Conservation (phyloP, 495 filamentous ascomycete species). For the Talaromyces liani region DNA sequence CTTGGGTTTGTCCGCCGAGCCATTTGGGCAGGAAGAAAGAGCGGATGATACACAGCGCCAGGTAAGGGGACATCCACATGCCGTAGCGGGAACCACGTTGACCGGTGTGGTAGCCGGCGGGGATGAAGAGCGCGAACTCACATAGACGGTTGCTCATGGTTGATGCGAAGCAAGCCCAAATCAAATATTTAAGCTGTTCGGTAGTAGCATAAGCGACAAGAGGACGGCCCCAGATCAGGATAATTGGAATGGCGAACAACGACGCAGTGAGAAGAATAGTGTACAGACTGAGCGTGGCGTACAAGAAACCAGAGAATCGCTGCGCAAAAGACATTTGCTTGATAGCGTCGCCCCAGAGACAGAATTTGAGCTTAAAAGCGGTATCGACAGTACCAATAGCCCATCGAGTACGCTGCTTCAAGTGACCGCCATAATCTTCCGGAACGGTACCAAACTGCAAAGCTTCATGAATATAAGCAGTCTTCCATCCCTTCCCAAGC, state of each 20-base stretch:
- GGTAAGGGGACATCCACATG: slow-evolving; percentile 41
- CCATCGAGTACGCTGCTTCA: slow-evolving; percentile 48
- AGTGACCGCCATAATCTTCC: slow-evolving; percentile 35
- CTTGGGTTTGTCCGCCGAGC: slow-evolving; percentile 29
- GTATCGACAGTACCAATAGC: slow-evolving; percentile 38
- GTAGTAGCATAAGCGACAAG: slow-evolving; percentile 36
- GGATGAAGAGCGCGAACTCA: slow-evolving; percentile 35
- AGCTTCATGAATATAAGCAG: slow-evolving; percentile 41
- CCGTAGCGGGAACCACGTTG: slow-evolving; percentile 33
- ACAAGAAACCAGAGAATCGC: slow-evolving; percentile 38
- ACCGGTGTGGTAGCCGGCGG: slow-evolving; percentile 36
- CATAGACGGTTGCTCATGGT: slow-evolving; percentile 32
- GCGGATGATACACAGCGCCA: slow-evolving; percentile 33
- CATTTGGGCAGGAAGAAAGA: slow-evolving; percentile 38
- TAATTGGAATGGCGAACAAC: slow-evolving; percentile 38
- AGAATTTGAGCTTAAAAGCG: slow-evolving; percentile 37
- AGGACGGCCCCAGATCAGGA: slow-evolving; percentile 34
- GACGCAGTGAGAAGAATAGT: slow-evolving; percentile 34
- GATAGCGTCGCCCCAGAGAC: slow-evolving; percentile 30
- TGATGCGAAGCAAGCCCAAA: slow-evolving; percentile 36
- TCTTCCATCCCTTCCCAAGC: slow-evolving; percentile 43
- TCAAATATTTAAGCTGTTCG: slow-evolving; percentile 39
- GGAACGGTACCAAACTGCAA: slow-evolving; percentile 47
- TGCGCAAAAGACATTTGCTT: slow-evolving; percentile 25
- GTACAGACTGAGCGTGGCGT: slow-evolving; percentile 33